Conservation (phyloP, 768 basidiomycete genomes). For the Podaxis mareebaensis region DNA sequence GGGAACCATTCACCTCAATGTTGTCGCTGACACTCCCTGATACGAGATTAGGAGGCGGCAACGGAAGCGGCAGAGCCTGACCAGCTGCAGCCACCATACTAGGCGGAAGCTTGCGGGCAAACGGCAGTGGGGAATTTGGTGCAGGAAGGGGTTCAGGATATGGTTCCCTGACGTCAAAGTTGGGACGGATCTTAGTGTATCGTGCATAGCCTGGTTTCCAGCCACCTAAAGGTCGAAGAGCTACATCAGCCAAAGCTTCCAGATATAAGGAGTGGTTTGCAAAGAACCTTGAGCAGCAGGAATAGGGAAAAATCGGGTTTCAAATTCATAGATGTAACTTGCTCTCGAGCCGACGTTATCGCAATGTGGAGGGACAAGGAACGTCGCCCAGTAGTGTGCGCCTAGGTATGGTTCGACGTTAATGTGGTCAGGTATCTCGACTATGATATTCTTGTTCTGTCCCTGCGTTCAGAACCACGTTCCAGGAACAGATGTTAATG, state of each 20-base stretch:
- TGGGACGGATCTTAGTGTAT: slow-evolving; percentile 19
- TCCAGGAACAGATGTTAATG: not conserved
- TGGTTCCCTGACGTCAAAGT: slow-evolving; percentile 25
- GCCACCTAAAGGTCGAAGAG: not conserved
- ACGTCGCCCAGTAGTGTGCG: slow-evolving; percentile 24
- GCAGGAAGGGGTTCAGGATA: slow-evolving; percentile 27
- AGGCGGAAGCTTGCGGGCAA: slow-evolving; percentile 21
- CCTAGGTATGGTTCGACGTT: slow-evolving; percentile 28
- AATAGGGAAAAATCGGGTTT: slow-evolving; percentile 25
- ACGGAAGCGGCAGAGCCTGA: not conserved
- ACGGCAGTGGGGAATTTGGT: slow-evolving; percentile 21
- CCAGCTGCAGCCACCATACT: not conserved
- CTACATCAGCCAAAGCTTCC: not conserved
- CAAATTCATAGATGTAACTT: slow-evolving; percentile 35
- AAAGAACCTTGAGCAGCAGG: slow-evolving; percentile 22
- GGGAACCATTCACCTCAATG: too few species aligned
- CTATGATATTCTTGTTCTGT: slow-evolving; percentile 30
- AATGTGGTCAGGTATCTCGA: slow-evolving; percentile 30
- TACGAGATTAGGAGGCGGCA: not conserved
- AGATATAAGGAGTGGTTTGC: not conserved
- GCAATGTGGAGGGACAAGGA: slow-evolving; percentile 23
- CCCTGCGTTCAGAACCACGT: not conserved
- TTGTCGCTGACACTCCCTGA: not conserved
- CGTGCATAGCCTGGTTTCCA: slow-evolving; percentile 16
- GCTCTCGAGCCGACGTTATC: slow-evolving; percentile 13